Conservation (phyloP, 1,139 yeast species). For the Lodderomyces jiufengensis region DNA sequence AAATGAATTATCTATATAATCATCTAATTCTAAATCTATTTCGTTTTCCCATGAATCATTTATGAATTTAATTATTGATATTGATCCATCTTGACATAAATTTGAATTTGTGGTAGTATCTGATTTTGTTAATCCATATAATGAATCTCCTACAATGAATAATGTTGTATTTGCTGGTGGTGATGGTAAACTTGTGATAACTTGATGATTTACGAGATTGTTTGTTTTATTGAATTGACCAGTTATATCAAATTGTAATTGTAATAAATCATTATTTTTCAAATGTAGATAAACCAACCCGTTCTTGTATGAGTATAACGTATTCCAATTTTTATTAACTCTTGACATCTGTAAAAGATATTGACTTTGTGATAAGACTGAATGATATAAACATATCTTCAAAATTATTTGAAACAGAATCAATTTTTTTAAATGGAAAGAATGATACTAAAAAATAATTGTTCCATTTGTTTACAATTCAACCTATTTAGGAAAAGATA, state of each 20-base stretch:
- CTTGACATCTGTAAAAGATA: conserved; percentile 1
- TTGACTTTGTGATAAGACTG: not conserved
- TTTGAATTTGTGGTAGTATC: conserved; percentile 13
- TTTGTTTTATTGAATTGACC: conserved; percentile 18
- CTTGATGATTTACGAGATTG: conserved; percentile 20
- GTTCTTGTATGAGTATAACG: conserved; percentile 33
- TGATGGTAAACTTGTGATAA: conserved; percentile 19
- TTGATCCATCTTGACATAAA: conserved; percentile 27
- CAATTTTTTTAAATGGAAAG: too few species aligned
- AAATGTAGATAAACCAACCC: conserved; percentile 37
- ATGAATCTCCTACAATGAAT: conserved; percentile 25
- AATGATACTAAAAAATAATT: too few species aligned
- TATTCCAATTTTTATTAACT: conserved; percentile 24
- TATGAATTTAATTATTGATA: conserved; percentile 25
- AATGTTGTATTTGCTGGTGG: conserved; percentile 36
- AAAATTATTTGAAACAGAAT: too few species aligned
- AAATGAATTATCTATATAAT: conserved; percentile 28
- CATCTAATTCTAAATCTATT: conserved; percentile 14
- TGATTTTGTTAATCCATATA: conserved; percentile 24
- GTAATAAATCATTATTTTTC: conserved; percentile 33
- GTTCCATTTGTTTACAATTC: not conserved
- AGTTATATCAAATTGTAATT: conserved; percentile 33
- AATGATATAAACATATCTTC: not conserved
- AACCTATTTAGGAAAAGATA: not conserved
- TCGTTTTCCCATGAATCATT: conserved; percentile 23